Evolutionary conservation across 2,329 filamentous ascomycete genomes (phyloP).

Genomic region (Trichoderma oligosporum): DNA sequence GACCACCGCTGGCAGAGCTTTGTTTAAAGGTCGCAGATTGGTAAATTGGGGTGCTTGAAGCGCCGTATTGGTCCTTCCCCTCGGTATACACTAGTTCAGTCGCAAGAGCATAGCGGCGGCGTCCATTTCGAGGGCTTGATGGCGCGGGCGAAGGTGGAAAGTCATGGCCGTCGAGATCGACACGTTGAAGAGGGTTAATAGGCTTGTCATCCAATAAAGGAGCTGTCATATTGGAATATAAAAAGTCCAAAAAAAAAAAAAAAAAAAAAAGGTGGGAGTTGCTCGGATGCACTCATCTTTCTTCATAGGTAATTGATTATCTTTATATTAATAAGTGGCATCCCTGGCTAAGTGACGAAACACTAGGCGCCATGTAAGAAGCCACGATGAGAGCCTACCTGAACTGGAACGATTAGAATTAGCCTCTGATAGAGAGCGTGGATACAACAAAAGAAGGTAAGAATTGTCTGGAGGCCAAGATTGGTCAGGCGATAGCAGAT

Average conservation of each 20-base stretch:
- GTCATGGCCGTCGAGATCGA: slow-evolving; percentile 79
- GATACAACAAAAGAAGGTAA: background rate
- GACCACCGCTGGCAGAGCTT: slow-evolving; percentile 70
- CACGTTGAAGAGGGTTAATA: slow-evolving; percentile 47
- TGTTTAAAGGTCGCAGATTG: slow-evolving; percentile 99
- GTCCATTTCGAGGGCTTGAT: slow-evolving; percentile 80
- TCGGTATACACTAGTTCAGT: slow-evolving; percentile 97
- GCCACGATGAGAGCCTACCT: too few species aligned
- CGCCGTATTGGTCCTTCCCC: slow-evolving; percentile 92
- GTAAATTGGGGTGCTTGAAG: slow-evolving; percentile 95
- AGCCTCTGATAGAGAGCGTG: background rate
- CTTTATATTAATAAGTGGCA: too few species aligned
- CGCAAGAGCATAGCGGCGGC: slow-evolving; percentile 81
- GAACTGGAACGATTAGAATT: too few species aligned
- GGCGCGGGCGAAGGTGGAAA: slow-evolving; percentile 89
- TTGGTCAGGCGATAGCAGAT: background rate
- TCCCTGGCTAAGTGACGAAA: too few species aligned
- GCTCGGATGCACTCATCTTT: too few species aligned
- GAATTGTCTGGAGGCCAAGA: background rate
- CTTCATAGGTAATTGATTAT: too few species aligned
- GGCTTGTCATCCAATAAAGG: slow-evolving; percentile 27
- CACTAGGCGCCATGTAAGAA: too few species aligned
- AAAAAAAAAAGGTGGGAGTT: too few species aligned
- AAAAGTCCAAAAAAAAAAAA: too few species aligned
- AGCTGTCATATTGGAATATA: slow-evolving; percentile 28